phyloP scores from a whole-genome alignment of 2,329 filamentous ascomycete genomes.

The Botrytis sinoallii region DNA sequence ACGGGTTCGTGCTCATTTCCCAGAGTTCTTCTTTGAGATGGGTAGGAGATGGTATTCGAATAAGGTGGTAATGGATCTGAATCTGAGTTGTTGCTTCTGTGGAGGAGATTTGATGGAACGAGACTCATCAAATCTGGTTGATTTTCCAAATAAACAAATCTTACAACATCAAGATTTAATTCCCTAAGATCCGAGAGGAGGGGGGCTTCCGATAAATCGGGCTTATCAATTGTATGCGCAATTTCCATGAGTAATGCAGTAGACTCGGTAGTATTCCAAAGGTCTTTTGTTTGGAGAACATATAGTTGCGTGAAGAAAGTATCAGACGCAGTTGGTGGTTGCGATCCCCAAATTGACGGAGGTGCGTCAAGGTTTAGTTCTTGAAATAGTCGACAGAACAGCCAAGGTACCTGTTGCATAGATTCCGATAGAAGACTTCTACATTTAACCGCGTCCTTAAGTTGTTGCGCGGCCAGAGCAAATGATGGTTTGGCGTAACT shows the following conservation, averaged over 20 bases:
- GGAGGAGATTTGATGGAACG: slow-evolving; percentile 33
- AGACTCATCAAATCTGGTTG: slow-evolving; percentile 36
- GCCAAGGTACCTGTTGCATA: slow-evolving; percentile 76
- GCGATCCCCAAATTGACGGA: slow-evolving; percentile 76
- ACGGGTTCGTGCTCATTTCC: slow-evolving; percentile 15
- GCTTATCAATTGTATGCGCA: slow-evolving; percentile 44
- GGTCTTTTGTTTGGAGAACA: slow-evolving; percentile 62
- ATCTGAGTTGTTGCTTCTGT: slow-evolving; percentile 37
- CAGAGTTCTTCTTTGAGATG: slow-evolving; percentile 25
- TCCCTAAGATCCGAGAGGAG: slow-evolving; percentile 25
- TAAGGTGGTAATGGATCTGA: slow-evolving; percentile 38
- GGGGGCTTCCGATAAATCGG: slow-evolving; percentile 22
- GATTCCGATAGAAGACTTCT: slow-evolving; percentile 62
- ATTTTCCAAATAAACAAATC: slow-evolving; percentile 38
- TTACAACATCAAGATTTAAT: slow-evolving; percentile 36
- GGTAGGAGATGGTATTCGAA: slow-evolving; percentile 35
- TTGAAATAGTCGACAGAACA: slow-evolving; percentile 76
- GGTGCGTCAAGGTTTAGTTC: slow-evolving; percentile 77
- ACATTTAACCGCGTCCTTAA: slow-evolving; percentile 63
- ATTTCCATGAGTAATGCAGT: slow-evolving; percentile 62
- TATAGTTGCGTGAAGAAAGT: slow-evolving; percentile 63
- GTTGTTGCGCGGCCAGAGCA: slow-evolving; percentile 71
- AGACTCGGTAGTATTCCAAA: slow-evolving; percentile 70
- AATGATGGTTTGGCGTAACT: slow-evolving; percentile 74
- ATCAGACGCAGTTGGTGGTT: slow-evolving; percentile 52